Base-by-base conservation (phyloP, 208 protist genomes). In the Wallacemonas sp. region DNA sequence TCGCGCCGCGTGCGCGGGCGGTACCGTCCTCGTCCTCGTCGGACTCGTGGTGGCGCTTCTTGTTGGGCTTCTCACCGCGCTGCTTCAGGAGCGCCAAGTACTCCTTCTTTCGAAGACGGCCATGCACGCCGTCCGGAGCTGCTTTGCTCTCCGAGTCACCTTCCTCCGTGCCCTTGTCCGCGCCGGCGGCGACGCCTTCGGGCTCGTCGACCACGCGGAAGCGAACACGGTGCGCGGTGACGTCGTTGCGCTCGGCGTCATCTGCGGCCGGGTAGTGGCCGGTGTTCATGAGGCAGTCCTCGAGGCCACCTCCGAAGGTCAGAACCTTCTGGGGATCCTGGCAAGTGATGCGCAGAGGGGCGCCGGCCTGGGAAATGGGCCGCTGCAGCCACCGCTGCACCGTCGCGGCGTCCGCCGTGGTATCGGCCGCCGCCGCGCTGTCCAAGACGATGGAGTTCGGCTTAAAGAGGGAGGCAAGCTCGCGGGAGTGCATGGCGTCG, bases 211-310 rank as follows among this genome's bases (percentile, higher is more conserved):
- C 70, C 12, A 42, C n/a, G 29, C 59, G 65, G 42, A 94, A 94
- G 30, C 81, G 88, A 50, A 62, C 62, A 30, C 89, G 89, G 73
- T 92, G 85, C 32, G 58, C 50, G 9, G 8, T 19, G 24, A 91
- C 85, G 45, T 74, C 63, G 60, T 92, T 94, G 54, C 89, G 85
- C 58, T 78, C 81, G 10, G 68, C 27, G 1, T 68, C 60, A 52
- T 85, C 68, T 19, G 85, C 79, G 4, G 89, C 89, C 32, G 71
- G 59, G 71, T 95, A 95, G 69, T 79, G 79, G n/a, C 89, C 89
- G 27, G 89, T 95, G 72, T 95, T 95, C 41, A 86, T 78, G 52
- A 95, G 72, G 74, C 89, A 95, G 66, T 88, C 78, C 68, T 95
- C 85, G 82, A 95, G 76, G 13, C 84, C 85, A 10, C 86, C 89